These are phyloP conservation scores for Botryotinia convoluta DNA, from an alignment of 2,329 filamentous ascomycete species.

Conservation along the genomic window DNA sequence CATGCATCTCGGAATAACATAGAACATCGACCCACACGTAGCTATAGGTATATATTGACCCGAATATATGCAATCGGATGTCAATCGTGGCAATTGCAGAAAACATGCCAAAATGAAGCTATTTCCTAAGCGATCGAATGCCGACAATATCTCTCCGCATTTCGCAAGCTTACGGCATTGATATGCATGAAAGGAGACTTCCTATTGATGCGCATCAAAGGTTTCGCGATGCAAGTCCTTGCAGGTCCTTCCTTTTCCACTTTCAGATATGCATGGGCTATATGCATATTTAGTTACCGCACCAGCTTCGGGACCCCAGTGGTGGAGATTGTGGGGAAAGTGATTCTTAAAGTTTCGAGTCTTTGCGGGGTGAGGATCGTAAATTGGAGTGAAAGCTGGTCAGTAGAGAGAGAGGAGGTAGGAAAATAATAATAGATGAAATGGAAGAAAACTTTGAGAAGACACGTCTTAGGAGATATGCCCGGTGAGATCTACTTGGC, in stretches of 20 bases:
- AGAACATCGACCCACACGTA: not conserved
- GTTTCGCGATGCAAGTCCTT: constrained; percentile 2
- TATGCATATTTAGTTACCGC: not conserved
- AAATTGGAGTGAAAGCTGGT: not conserved
- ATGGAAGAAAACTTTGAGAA: not conserved
- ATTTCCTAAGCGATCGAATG: not conserved
- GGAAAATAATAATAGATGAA: not conserved
- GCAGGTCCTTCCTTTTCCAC: not conserved
- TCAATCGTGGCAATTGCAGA: not conserved
- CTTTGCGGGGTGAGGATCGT: not conserved
- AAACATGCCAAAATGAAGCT: not conserved
- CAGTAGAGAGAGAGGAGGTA: too few relatives aligned
- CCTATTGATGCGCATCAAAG: constrained; percentile 22
- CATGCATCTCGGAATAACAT: not conserved
- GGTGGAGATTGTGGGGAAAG: not conserved
- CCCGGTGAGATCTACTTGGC: not conserved
- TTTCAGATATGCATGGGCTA: not conserved
- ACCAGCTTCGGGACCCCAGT: not conserved
- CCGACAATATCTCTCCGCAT: not conserved
- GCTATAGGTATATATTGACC: not conserved
- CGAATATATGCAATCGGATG: not conserved
- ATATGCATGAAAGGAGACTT: not conserved
- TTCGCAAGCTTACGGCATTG: not conserved
- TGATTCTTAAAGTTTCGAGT: not conserved
- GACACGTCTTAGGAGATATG: not conserved